These are phyloP conservation scores for Leucosporidium yakuticum DNA, from an alignment of 768 basidiomycete genomes.

Conservation along the genomic window DNA sequence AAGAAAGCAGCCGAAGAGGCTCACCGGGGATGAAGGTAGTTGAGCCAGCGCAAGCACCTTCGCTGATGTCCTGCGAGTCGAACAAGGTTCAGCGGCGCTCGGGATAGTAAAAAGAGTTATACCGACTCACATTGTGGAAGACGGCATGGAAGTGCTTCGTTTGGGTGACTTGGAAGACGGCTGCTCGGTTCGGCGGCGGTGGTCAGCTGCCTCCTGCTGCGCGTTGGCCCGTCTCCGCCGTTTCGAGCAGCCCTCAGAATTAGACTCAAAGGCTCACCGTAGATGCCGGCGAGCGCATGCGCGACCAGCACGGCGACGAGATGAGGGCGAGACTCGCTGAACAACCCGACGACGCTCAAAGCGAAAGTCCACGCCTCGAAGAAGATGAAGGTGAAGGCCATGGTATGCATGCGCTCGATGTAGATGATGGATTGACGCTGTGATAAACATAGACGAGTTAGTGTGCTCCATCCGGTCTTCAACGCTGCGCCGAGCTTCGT, in stretches of 20 bases:
- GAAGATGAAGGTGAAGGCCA: constrained; percentile 1
- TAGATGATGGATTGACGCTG: not conserved
- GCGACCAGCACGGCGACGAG: not conserved
- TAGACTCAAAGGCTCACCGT: not conserved
- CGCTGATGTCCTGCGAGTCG: not conserved
- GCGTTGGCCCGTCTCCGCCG: no score
- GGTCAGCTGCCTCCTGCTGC: not conserved
- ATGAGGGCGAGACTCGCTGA: constrained; percentile 2
- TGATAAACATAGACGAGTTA: no score
- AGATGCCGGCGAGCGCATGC: not conserved
- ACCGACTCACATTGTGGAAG: not conserved
- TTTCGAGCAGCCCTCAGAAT: no score
- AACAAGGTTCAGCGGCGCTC: no score
- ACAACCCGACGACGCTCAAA: not conserved
- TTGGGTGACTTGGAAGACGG: not conserved
- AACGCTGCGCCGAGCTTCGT: no score
- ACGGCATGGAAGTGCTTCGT: not conserved
- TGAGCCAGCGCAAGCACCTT: not conserved
- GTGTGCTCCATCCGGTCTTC: no score
- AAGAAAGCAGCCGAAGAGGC: no score
- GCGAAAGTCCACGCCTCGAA: constrained; percentile 1
- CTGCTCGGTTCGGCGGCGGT: not conserved
- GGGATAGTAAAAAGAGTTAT: no score
- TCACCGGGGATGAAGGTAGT: not conserved
- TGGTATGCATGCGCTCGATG: constrained; percentile 4